phyloP scores from a whole-genome alignment of 2,329 filamentous ascomycete species.

The Lasiodiplodia hormozganensis region DNA sequence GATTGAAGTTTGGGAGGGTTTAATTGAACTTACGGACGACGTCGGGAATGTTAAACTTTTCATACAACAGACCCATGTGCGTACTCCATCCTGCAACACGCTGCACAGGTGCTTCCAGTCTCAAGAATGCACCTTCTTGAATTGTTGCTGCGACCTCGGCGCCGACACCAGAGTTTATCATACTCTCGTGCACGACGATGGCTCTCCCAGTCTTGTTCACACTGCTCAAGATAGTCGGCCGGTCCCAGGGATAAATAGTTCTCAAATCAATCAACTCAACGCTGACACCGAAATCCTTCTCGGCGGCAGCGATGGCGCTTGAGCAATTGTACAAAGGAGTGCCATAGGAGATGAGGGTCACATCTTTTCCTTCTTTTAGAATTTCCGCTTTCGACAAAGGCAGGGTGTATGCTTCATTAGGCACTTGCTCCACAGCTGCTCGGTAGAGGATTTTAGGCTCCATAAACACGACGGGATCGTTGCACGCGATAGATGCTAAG shows the following conservation, averaged over 20 bases:
- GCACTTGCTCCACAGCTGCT: conserved; percentile 90
- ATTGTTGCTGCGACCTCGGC: conserved; percentile 89
- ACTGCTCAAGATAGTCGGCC: conserved; percentile 78
- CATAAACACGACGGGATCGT: conserved; percentile 91
- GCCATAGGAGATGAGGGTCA: conserved; percentile 88
- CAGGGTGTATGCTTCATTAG: conserved; percentile 78
- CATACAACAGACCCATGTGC: conserved; percentile 79
- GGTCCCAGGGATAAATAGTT: conserved; percentile 92
- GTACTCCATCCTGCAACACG: conserved; percentile 90
- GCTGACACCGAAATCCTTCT: conserved; percentile 76
- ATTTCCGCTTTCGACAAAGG: conserved; percentile 87
- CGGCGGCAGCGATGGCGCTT: conserved; percentile 75
- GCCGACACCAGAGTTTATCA: conserved; percentile 87
- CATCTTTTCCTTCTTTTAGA: conserved; percentile 77
- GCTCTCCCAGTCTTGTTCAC: conserved; percentile 87
- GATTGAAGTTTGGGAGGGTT: not conserved
- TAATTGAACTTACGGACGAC: conserved; percentile 73
- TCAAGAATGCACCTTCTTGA: conserved; percentile 84
- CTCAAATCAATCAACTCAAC: conserved; percentile 87
- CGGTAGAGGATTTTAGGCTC: conserved; percentile 94
- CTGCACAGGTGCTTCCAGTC: conserved; percentile 83
- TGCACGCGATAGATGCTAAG: conserved; percentile 74
- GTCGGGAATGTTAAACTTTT: conserved; percentile 76
- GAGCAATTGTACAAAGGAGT: conserved; percentile 87
- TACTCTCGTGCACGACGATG: conserved; percentile 89